Evolutionary conservation across 345 rosid species (phyloP), one percentile per base, ranked within the genome.

Genomic region (Camelina neglecta): DNA sequence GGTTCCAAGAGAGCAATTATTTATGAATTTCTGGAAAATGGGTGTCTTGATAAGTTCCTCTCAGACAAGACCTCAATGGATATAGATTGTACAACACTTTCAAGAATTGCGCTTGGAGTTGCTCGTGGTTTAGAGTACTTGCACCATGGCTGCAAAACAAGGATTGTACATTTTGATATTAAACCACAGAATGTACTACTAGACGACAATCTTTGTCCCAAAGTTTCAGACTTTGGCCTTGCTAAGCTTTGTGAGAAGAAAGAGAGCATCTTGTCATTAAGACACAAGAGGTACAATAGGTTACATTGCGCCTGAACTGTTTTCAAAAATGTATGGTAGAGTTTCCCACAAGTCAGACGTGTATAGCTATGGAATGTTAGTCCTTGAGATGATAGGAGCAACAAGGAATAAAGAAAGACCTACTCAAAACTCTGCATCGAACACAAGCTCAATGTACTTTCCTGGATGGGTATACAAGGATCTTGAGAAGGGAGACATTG

Each of bases 361-460:
- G 4, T 87, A 83, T 1, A 85, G 88, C 54, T 85, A 85, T 2
- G 87, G 87, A 39, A 87, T 83, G 86, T 59, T 87, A 63, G 56
- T 83, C 36, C 70, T 83, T 0, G 78, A 83, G 23, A 83, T 87
- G 78, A 73, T 84, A n/a, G 83, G 83, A 8, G 78, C 67, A 31
- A 79, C 67, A 31, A 78, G 79, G 62, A 75, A 31, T n/a, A 70
- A 74, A 12, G 38, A 35, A 7, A 12, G 11, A 51, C 7, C 2
- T 42, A 0, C 18, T 9, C 15, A 70, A 39, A 24, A 4, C 4
- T 23, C 35, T 62, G 75, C 39, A 29, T 78, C 80, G 1, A 20
- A n/a, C n/a, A n/a, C n/a, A n/a, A n/a, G n/a, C n/a, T n/a, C n/a
- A n/a, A n/a, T n/a, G n/a, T n/a, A n/a, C n/a, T n/a, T n/a, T 76